These are phyloP conservation scores for Fusarium sp. DNA, from an alignment of 2,329 filamentous ascomycete species.

Conservation along the genomic window DNA sequence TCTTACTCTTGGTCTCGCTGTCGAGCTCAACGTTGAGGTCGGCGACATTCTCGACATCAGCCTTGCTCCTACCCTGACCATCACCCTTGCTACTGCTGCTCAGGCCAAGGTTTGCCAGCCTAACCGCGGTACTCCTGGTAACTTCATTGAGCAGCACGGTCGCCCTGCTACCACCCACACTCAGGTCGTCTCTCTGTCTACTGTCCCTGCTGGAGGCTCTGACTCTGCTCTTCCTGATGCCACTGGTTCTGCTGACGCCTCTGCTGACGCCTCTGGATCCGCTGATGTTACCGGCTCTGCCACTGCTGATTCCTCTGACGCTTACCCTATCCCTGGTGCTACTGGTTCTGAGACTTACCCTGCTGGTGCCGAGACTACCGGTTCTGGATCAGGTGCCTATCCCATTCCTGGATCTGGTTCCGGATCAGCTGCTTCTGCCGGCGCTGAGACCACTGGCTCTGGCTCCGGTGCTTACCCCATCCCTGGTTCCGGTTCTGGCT, in stretches of 20 bases:
- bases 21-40: constrained; percentile 37
- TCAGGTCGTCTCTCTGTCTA: background rate
- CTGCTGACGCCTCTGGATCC: background rate
- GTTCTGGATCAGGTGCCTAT: background rate
- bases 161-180: background rate
- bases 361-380: background rate
- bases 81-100: constrained; percentile 45
- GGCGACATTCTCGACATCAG: constrained; percentile 49
- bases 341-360: background rate
- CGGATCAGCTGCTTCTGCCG: background rate
- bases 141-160: constrained; percentile 4
- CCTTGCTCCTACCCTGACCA: constrained; percentile 53
- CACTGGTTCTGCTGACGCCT: background rate
- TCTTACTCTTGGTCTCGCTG: constrained; percentile 38
- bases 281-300: background rate
- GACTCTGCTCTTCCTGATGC: background rate
- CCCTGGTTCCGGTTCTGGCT: background rate
- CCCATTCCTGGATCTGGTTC: background rate
- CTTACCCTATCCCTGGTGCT: background rate
- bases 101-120: constrained; percentile 30
- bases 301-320: background rate
- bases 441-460: background rate
- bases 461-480: background rate
- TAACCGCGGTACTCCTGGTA: constrained; percentile 28
- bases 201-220: background rate